Conservation (phyloP, 805 yeast genomes). For the Candida broadrunensis region DNA sequence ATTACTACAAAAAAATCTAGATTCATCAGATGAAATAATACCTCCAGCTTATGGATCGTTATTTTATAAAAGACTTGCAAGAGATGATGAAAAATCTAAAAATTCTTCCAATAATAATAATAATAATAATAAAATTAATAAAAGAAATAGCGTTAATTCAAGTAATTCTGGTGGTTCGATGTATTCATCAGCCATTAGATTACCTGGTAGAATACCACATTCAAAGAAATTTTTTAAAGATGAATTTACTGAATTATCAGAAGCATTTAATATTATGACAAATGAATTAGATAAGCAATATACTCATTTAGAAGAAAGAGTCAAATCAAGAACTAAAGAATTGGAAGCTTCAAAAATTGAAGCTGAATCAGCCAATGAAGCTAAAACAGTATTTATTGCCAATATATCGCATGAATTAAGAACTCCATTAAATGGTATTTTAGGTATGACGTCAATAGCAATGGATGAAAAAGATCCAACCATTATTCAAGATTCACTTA, state of each 20-base stretch:
- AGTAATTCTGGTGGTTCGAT: constrained; percentile 38
- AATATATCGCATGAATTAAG: constrained; percentile 62
- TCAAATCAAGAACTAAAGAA: constrained; percentile 79
- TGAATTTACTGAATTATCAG: constrained; percentile 84
- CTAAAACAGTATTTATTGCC: constrained; percentile 61
- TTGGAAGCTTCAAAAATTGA: constrained; percentile 82
- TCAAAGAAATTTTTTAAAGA: constrained; percentile 59
- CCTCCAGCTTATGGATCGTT: constrained; percentile 14
- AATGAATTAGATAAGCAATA: constrained; percentile 84
- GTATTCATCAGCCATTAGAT: constrained; percentile 36
- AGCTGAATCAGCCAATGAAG: constrained; percentile 95
- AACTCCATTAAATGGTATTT: constrained; percentile 92
- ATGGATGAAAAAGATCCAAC: constrained; percentile 76
- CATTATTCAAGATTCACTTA: constrained; percentile 70
- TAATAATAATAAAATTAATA: too few relatives aligned
- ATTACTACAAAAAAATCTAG: neutral
- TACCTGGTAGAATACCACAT: constrained; percentile 35
- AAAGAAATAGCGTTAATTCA: constrained; percentile 25
- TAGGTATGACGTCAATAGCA: constrained; percentile 93
- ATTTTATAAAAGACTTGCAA: neutral
- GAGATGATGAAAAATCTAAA: neutral
- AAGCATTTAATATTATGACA: constrained; percentile 88
- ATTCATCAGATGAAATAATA: neutral
- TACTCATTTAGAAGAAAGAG: constrained; percentile 82
- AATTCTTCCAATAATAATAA: too few relatives aligned